These are phyloP conservation scores for Verticillium zaregamsianum DNA, from an alignment of 2,329 filamentous ascomycete genomes.

Conservation along the genomic window DNA sequence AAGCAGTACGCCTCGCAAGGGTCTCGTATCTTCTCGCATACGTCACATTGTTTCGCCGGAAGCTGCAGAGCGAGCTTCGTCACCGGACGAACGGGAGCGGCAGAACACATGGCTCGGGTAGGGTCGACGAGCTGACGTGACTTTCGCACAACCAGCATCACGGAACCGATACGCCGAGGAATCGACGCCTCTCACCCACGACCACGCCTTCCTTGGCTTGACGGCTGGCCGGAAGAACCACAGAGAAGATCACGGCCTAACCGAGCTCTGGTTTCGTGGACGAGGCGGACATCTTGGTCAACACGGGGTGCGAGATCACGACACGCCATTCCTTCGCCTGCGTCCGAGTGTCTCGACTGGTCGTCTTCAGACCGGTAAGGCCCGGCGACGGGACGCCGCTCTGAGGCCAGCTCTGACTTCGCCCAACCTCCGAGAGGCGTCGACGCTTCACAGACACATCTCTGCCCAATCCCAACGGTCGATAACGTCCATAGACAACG, in stretches of 20 bases:
- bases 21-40: conserved; percentile 28
- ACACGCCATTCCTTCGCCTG: not conserved
- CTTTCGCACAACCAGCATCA: conserved; percentile 14
- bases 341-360: conserved; percentile 7
- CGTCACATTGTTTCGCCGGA: conserved; percentile 18
- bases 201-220: conserved; percentile 9
- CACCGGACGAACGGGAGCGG: conserved; percentile 16
- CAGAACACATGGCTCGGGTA: conserved; percentile 17
- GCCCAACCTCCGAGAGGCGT: not conserved
- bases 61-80: conserved; percentile 9
- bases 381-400: not conserved
- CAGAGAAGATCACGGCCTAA: conserved; percentile 2
- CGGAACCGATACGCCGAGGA: conserved; percentile 9
- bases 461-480: conserved; percentile 11
- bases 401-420: not conserved
- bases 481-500: conserved; percentile 14
- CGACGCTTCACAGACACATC: not conserved
- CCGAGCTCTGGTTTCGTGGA: conserved; percentile 1
- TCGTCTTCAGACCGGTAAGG: conserved; percentile 1
- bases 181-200: conserved; percentile 3
- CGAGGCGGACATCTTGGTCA: not conserved
- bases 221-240: conserved; percentile 1
- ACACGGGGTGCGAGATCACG: not conserved
- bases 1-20: conserved; percentile 19
- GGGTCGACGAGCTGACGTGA: conserved; percentile 7